These are phyloP conservation scores for Limtongia smithiae DNA, from an alignment of 805 yeast genomes.

Conservation along the genomic window DNA sequence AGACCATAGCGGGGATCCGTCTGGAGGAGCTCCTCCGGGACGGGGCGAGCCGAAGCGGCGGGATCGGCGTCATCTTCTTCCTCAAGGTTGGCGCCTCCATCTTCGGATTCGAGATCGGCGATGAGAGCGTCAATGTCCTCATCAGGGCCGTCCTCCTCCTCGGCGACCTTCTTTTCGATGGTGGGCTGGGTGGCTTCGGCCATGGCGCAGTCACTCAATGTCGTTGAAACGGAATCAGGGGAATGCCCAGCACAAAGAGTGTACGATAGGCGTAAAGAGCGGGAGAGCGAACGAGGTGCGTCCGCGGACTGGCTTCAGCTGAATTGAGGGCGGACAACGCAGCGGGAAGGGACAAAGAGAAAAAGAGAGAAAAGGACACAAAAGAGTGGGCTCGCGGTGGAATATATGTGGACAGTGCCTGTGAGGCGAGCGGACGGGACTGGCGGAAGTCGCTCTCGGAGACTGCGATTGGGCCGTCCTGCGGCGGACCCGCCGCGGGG, in stretches of 20 bases:
- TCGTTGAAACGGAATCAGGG: no score
- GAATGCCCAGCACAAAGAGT: background rate
- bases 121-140: slow-evolving; percentile 57
- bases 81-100: slow-evolving; percentile 44
- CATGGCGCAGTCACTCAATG: no score
- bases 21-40: slow-evolving; percentile 80
- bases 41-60: slow-evolving; percentile 64
- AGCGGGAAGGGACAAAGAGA: slow-evolving; percentile 1
- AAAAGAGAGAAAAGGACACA: slow-evolving; percentile 1
- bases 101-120: slow-evolving; percentile 69
- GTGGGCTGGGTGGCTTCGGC: slow-evolving; percentile 31
- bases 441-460: background rate
- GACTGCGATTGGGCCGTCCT: background rate
- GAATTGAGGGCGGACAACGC: background rate
- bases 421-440: no score
- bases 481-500: background rate
- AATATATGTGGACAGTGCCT: slow-evolving; percentile 15
- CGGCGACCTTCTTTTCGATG: slow-evolving; percentile 44
- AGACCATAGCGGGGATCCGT: slow-evolving; percentile 80
- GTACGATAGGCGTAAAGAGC: background rate
- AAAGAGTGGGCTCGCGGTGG: slow-evolving; percentile 11
- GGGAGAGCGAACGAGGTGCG: background rate
- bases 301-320: slow-evolving; percentile 10
- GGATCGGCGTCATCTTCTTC: slow-evolving; percentile 44
- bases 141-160: slow-evolving; percentile 58